phyloP scores from a whole-genome alignment of 768 basidiomycete genomes.

The Gloeophyllum trabeum region DNA sequence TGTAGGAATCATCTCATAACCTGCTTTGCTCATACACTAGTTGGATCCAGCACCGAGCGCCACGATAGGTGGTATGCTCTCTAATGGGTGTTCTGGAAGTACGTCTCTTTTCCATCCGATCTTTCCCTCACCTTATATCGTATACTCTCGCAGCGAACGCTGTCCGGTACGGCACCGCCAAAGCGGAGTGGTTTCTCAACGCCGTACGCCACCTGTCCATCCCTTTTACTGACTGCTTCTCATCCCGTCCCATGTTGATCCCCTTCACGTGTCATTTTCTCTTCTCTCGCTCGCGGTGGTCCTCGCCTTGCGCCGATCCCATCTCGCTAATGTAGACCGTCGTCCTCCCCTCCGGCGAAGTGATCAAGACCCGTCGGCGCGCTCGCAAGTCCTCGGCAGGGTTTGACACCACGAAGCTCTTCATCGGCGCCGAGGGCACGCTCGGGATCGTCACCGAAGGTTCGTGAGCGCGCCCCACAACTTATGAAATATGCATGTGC shows the following conservation, averaged over 20 bases:
- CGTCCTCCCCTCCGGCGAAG: conserved; percentile 79
- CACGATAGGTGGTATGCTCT: conserved; percentile 79
- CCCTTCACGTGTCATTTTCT: too few species aligned
- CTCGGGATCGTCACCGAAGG: conserved; percentile 88
- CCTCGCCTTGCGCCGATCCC: too few species aligned
- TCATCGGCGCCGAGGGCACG: conserved; percentile 77
- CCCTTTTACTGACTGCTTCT: too few species aligned
- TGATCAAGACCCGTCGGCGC: conserved; percentile 78
- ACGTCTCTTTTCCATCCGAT: conserved; percentile 13
- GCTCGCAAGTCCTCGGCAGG: conserved; percentile 83
- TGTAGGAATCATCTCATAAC: neutral
- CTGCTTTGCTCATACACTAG: conserved; percentile 20
- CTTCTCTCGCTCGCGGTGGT: too few species aligned
- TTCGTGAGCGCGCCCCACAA: too few species aligned
- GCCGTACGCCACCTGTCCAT: conserved; percentile 31
- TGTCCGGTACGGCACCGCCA: conserved; percentile 82
- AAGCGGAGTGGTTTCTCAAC: conserved; percentile 86
- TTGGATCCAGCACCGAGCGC: conserved; percentile 72
- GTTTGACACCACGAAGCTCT: conserved; percentile 75
- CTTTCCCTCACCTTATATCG: neutral
- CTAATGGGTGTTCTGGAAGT: conserved; percentile 83
- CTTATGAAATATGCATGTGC: too few species aligned
- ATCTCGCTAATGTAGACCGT: conserved; percentile 74
- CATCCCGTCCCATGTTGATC: too few species aligned
- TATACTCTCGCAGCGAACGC: conserved; percentile 44